These are phyloP conservation scores for Plasmodium yoelii DNA, from an alignment of 169 alveolate species.

Conservation along the genomic window DNA sequence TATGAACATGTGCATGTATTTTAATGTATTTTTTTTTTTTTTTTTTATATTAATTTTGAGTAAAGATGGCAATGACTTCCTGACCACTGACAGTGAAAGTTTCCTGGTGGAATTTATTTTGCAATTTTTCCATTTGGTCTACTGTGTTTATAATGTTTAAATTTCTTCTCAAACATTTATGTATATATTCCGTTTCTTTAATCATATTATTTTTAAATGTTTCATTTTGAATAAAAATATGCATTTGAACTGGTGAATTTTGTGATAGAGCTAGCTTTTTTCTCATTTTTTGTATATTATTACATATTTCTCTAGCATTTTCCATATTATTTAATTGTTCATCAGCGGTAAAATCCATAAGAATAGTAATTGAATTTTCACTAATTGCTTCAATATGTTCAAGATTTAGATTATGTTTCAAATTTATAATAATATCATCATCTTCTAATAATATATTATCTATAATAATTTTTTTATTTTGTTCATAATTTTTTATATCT, in stretches of 20 bases:
- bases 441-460: constrained; percentile 85
- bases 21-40: too few relatives aligned
- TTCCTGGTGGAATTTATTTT: constrained; percentile 34
- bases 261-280: constrained; percentile 73
- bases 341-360: constrained; percentile 84
- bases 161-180: constrained; percentile 37
- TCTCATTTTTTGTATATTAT: constrained; percentile 87
- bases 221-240: constrained; percentile 18
- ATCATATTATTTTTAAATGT: constrained; percentile 16
- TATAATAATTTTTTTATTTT: constrained; percentile 77
- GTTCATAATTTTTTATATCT: constrained; percentile 33
- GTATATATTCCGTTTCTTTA: constrained; percentile 27
- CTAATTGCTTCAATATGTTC: constrained; percentile 80
- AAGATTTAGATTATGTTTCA: constrained; percentile 80
- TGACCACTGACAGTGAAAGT: constrained; percentile 3
- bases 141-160: constrained; percentile 5
- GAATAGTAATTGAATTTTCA: constrained; percentile 80
- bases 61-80: constrained; percentile 26
- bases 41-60: not conserved
- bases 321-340: constrained; percentile 81
- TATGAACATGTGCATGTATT: too few relatives aligned
- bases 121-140: not conserved
- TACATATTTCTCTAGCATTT: constrained; percentile 85
- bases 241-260: constrained; percentile 44
- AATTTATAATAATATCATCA: constrained; percentile 83